phyloP scores from a whole-genome alignment of 129 eudicot genomes.

The Gnaphalium uliginosum region DNA sequence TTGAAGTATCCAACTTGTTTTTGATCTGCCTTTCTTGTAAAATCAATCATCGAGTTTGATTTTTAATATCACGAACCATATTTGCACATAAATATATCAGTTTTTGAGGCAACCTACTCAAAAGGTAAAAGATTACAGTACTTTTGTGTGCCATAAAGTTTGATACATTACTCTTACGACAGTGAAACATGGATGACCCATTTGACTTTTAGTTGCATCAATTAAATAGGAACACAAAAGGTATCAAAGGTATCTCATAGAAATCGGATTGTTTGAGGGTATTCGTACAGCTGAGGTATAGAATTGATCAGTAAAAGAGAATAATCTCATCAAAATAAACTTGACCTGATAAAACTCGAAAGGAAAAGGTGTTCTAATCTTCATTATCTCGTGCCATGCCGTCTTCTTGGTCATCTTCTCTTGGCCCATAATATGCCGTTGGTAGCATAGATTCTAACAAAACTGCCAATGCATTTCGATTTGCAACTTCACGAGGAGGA shows the following conservation, averaged over 20 bases:
- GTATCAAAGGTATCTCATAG: not conserved
- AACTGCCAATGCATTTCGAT: conserved; percentile 73
- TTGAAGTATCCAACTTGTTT: too few relatives aligned
- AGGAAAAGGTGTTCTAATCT: conserved; percentile 21
- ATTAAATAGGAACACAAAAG: not conserved
- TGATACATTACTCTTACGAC: too few relatives aligned
- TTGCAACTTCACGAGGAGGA: conserved; percentile 56
- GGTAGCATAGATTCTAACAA: conserved; percentile 78
- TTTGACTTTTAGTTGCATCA: too few relatives aligned
- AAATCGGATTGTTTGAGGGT: not conserved
- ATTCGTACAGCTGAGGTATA: not conserved
- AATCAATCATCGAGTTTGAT: too few relatives aligned
- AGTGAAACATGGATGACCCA: too few relatives aligned
- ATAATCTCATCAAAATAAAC: not conserved
- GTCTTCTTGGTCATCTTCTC: conserved; percentile 40
- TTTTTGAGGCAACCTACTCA: too few relatives aligned
- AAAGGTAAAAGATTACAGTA: too few relatives aligned
- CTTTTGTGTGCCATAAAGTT: too few relatives aligned
- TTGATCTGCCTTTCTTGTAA: too few relatives aligned
- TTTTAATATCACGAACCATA: too few relatives aligned
- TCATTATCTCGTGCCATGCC: conserved; percentile 35
- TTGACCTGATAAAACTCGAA: not conserved
- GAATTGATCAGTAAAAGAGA: not conserved
- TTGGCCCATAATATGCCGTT: conserved; percentile 62
- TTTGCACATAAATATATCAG: too few relatives aligned